Conservation (phyloP, 192 early-diverging fungal species). For the Helicostylum pulchrum region DNA sequence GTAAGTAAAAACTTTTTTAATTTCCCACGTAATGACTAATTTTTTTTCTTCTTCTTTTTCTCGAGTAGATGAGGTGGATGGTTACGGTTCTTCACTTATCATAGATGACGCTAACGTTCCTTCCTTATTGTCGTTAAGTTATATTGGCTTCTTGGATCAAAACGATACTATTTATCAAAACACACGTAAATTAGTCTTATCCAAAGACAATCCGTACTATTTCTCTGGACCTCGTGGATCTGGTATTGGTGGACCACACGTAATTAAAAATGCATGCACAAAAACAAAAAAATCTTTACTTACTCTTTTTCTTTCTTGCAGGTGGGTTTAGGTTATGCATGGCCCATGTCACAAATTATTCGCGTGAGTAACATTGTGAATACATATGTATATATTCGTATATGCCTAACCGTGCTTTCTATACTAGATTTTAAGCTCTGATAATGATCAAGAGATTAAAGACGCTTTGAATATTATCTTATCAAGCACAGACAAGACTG, state of each 20-base stretch:
- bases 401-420: no score
- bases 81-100: constrained; percentile 57
- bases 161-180: constrained; percentile 52
- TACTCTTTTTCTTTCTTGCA: neutral
- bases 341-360: constrained; percentile 38
- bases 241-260: constrained; percentile 67
- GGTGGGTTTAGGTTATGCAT: constrained; percentile 27
- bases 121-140: constrained; percentile 56
- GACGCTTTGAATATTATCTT: constrained; percentile 51
- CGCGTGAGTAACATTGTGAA: constrained; percentile 9
- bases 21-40: constrained; percentile 50
- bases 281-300: neutral
- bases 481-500: constrained; percentile 45
- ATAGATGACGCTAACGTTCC: constrained; percentile 76
- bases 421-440: constrained; percentile 44
- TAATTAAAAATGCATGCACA: constrained; percentile 28
- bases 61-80: constrained; percentile 58
- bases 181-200: constrained; percentile 58
- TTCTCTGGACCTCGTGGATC: constrained; percentile 50
- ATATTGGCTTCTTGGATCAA: constrained; percentile 51
- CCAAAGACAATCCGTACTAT: constrained; percentile 62
- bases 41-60: no score
- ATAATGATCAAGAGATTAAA: constrained; percentile 44
- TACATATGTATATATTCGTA: neutral
- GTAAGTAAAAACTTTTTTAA: constrained; percentile 43